Base-by-base conservation (phyloP, 2,329 filamentous ascomycete species). In the Aotearoamyces nothofagi region DNA sequence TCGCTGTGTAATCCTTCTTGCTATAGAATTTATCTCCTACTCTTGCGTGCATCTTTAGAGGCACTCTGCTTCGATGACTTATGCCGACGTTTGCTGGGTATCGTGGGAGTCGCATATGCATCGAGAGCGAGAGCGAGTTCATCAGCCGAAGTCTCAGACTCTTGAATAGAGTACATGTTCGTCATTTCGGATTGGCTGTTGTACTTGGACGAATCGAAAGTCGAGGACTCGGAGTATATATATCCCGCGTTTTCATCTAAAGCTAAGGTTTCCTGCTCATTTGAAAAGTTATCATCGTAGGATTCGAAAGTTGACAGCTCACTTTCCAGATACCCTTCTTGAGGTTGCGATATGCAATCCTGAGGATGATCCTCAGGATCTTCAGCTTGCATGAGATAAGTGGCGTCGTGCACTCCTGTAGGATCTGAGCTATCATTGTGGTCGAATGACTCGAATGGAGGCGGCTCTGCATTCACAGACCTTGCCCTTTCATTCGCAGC, bases 401-500 rank as follows among this genome's bases (percentile, higher is more conserved):
- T 25, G 11, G 23, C 23, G 7, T 25, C 11, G 10, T 25, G 23
- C 23, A 12, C 11, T 8, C 11, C 8, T 25, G 11, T 12, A 12
- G 23, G 23, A 8, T 25, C 23, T 8, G 23, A 8, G 23, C n/a
- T 13, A 12, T 25, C 23, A 12, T 20, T 20, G 19, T 20, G n/a
- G n/a, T 20, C 19, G 19, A n/a, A 20, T n/a, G 19, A 20, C 19
- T 20, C 19, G 19, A 20, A n/a, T 8, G 19, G 7, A 8, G 19
- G n/a, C 16, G 14, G 26, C 26, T 29, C 26, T 29, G n/a, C 17
- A 12, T 29, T 29, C 16, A 15, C 10, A 17, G 20, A 17, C 10
- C 14, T 30, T 17, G 29, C 19, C 29, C 16, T 30, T 17, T 30
- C 22, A 30, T 30, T 30, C 10, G 29, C 29, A 17, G 22, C 22